Evolutionary conservation across 306 rosid species (phyloP), one percentile per base, ranked within the genome.

Genomic region (Coriaria nepalensis): DNA sequence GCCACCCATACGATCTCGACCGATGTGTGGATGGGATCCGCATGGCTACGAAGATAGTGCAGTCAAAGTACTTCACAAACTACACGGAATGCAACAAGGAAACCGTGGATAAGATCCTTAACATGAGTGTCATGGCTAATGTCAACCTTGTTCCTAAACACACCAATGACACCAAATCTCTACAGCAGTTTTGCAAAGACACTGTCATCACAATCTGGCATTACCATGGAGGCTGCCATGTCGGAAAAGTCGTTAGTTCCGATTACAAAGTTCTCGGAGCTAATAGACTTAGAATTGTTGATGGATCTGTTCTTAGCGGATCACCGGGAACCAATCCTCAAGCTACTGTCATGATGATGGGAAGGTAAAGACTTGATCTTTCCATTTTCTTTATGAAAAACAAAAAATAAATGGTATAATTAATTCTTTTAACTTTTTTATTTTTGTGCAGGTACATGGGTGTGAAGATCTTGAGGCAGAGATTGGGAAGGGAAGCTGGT

Each of bases 301-400:
- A 90, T 61, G 94, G 95, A 33, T 90, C 98, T 2, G 77, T 83
- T 0, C 70, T 73, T 55, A 49, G 62, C 1, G 85, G 71, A 55
- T 85, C 98, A 40, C 98, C 95, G 0, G 98, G 98, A 63, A 82
- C 96, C 45, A 90, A 90, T 71, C 98, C 98, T 67, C 98, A 85
- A 60, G 96, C 70, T 49, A 85, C 98, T 45, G 93, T 90, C 42
- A 49, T 90, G 95, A 85, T 90, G 98, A 90, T 90, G 98, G 98
- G 98, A 37, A 90, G 95, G 98, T 85, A 36, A 36, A 37, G 8
- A 38, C 20, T 10, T 39, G 49, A 37, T 45, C 33, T n/a, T 13
- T 5, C 6, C 39, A 40, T 33, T 6, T 34, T 46, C 50, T 8
- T 34, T 47, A 15, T 49, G 34, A 20, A 2, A 10, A 10, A 10